A percentile compares a stretch with the other conserved stretches of the same genome.
These are phyloP conservation scores for Boletus tomentosulus DNA, from an alignment of 768 basidiomycete genomes.

Conservation along the genomic window DNA sequence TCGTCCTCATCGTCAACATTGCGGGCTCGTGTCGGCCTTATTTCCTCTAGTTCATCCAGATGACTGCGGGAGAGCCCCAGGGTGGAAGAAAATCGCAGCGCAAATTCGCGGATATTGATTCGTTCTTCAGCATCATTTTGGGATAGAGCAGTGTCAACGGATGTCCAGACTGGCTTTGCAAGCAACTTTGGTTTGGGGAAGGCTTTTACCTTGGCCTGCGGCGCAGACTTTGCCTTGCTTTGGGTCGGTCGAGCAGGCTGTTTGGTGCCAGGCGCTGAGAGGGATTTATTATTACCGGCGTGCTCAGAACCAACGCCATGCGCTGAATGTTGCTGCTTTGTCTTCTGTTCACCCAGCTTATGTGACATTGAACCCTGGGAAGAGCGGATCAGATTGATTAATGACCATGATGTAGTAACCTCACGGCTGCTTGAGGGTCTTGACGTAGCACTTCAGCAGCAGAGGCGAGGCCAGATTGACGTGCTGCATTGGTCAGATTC, in stretches of 20 bases:
- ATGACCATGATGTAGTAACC: slow-evolving; percentile 4
- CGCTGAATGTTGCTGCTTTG: slow-evolving; percentile 7
- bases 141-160: slow-evolving; percentile 40
- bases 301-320: slow-evolving; percentile 3
- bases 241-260: slow-evolving; percentile 1
- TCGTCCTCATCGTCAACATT: slow-evolving; percentile 37
- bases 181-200: slow-evolving; percentile 33
- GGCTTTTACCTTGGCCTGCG: slow-evolving; percentile 25
- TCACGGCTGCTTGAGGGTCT: slow-evolving; percentile 32
- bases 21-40: slow-evolving; percentile 34
- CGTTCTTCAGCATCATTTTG: slow-evolving; percentile 52
- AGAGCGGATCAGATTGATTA: slow-evolving; percentile 7
- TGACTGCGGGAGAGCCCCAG: slow-evolving; percentile 49
- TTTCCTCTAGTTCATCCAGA: slow-evolving; percentile 61
- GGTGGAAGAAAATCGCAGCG: slow-evolving; percentile 54
- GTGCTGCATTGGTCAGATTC: slow-evolving; percentile 36
- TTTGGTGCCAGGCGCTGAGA: slow-evolving; percentile 8
- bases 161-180: slow-evolving; percentile 53
- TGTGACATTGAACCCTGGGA: slow-evolving; percentile 28
- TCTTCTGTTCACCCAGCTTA: slow-evolving; percentile 20
- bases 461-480: slow-evolving; percentile 36
- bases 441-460: slow-evolving; percentile 35
- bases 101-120: slow-evolving; percentile 72
- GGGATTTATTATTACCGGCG: slow-evolving; percentile 2
- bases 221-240: slow-evolving; percentile 16